A percentile compares a stretch with the other conserved stretches of the same genome.
Conservation (phyloP, 495 filamentous ascomycete species). For the Trichoderma erinaceum region DNA sequence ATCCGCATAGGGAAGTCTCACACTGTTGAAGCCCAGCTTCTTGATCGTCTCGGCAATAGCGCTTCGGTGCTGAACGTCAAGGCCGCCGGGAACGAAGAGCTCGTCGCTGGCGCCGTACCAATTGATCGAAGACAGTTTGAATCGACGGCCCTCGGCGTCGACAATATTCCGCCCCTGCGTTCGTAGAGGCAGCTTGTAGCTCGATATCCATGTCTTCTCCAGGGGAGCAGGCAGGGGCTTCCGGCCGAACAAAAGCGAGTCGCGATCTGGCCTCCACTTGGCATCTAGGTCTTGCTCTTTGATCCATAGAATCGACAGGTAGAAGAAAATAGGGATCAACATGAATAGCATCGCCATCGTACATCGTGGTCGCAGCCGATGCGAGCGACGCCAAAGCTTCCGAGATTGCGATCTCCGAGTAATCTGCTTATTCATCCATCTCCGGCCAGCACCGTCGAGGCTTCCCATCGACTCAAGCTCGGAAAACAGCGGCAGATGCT, state of each 20-base stretch:
- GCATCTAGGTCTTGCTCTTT: constrained; percentile 33
- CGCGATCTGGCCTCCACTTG: constrained; percentile 38
- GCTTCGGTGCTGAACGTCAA: constrained; percentile 51
- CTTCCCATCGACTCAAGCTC: not conserved
- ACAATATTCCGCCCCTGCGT: constrained; percentile 50
- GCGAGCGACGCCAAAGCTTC: not conserved
- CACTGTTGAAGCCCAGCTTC: constrained; percentile 55
- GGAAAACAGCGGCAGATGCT: not conserved
- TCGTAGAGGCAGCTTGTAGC: constrained; percentile 45
- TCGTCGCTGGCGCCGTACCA: constrained; percentile 60
- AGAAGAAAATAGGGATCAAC: constrained; percentile 28
- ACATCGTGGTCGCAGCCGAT: not conserved
- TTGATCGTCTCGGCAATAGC: constrained; percentile 49
- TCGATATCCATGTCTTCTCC: constrained; percentile 33
- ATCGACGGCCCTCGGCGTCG: constrained; percentile 43
- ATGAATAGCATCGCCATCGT: constrained; percentile 23
- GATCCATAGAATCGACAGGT: constrained; percentile 27
- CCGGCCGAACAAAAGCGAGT: constrained; percentile 35
- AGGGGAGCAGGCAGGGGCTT: constrained; percentile 36
- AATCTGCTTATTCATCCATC: not conserved
- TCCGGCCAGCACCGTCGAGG: not conserved
- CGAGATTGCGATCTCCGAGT: not conserved
- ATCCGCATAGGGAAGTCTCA: constrained; percentile 55
- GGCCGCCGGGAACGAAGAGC: constrained; percentile 52
- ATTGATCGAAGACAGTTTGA: constrained; percentile 54